Evolutionary conservation across 2,329 filamentous ascomycete species (phyloP).

Genomic region (Venturiaceae sp.): DNA sequence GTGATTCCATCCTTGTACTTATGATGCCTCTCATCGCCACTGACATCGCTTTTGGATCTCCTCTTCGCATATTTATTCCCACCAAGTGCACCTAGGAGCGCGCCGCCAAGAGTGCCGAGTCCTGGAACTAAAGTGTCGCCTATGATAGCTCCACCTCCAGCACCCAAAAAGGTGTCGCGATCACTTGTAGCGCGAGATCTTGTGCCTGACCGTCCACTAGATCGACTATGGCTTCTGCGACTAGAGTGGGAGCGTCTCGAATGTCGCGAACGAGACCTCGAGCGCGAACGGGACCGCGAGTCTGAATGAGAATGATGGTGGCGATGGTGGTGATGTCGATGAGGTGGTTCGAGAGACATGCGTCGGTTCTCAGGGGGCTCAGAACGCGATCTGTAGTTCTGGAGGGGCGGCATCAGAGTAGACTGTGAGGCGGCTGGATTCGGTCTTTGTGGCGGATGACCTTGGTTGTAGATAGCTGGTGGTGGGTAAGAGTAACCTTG

Average conservation of each 20-base stretch:
- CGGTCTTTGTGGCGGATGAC: background rate
- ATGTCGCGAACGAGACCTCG: conserved; percentile 9
- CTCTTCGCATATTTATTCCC: conserved; percentile 3
- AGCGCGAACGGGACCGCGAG: conserved; percentile 11
- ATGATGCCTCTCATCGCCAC: background rate
- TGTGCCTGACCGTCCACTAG: conserved; percentile 5
- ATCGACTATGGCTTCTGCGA: conserved; percentile 1
- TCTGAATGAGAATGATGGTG: conserved; percentile 5
- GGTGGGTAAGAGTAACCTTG: background rate
- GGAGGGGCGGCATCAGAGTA: background rate
- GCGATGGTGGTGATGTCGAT: conserved; percentile 12
- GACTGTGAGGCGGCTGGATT: background rate
- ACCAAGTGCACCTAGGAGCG: conserved; percentile 1
- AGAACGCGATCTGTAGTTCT: conserved; percentile 2
- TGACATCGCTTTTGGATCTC: background rate
- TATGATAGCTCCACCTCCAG: conserved; percentile 32
- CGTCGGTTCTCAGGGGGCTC: background rate
- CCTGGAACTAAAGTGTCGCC: conserved; percentile 36
- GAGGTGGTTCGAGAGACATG: conserved; percentile 8
- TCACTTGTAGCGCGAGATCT: conserved; percentile 9
- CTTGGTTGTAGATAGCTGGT: background rate
- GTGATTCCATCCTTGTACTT: conserved; percentile 5
- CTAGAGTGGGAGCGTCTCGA: conserved; percentile 11
- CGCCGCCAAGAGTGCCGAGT: conserved; percentile 12
- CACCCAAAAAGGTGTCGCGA: conserved; percentile 33